Evolutionary conservation across 2,329 filamentous ascomycete species (phyloP).

Genomic region (Rhytidhysteron rufulum): DNA sequence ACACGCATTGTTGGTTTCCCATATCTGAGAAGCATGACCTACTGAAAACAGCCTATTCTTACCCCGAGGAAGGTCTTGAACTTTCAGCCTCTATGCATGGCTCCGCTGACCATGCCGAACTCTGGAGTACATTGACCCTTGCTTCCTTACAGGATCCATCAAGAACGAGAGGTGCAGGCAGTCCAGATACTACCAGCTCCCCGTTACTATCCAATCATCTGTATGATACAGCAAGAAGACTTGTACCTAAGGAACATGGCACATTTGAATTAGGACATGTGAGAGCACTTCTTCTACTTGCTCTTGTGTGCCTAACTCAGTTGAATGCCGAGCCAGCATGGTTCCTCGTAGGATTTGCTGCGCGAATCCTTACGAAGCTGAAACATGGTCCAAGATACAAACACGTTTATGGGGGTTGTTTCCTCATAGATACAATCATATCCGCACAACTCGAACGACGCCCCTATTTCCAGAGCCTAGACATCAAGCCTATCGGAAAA

Average conservation of each 20-base stretch:
- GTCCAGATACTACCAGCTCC: neutral
- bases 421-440: constrained; percentile 59
- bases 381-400: constrained; percentile 36
- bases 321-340: constrained; percentile 58
- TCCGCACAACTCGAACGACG: constrained; percentile 49
- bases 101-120: constrained; percentile 39
- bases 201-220: constrained; percentile 10
- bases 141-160: constrained; percentile 29
- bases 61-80: constrained; percentile 43
- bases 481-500: constrained; percentile 45
- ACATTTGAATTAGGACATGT: constrained; percentile 37
- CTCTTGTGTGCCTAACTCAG: constrained; percentile 60
- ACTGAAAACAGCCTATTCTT: constrained; percentile 55
- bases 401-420: constrained; percentile 54
- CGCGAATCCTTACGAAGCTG: constrained; percentile 49
- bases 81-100: constrained; percentile 18
- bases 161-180: neutral
- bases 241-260: constrained; percentile 29
- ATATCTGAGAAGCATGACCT: constrained; percentile 65
- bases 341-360: constrained; percentile 62
- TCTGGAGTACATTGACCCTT: constrained; percentile 45
- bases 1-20: constrained; percentile 73
- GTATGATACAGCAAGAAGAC: constrained; percentile 22
- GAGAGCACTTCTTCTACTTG: constrained; percentile 47
- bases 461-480: constrained; percentile 48